These are phyloP conservation scores for Thalassiosira oceanica DNA, from an alignment of 352 stramenopile genomes.

Conservation along the genomic window DNA sequence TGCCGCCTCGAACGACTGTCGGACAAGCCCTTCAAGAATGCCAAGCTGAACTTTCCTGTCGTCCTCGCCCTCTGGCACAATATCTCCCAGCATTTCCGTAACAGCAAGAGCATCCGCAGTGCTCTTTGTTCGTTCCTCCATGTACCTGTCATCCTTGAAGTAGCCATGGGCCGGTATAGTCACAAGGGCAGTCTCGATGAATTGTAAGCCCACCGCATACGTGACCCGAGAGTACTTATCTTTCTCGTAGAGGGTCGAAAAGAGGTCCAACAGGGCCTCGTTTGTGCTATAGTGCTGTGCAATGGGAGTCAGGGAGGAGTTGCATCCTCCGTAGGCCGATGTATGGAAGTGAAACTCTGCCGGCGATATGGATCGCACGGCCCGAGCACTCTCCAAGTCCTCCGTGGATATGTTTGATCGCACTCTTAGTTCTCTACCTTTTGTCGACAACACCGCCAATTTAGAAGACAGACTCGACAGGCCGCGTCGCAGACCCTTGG, in stretches of 20 bases:
- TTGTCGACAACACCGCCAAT: too few species aligned
- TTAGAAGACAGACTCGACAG: too few species aligned
- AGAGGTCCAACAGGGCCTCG: conserved; percentile 42
- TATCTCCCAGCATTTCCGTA: conserved; percentile 28
- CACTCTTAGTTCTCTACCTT: too few species aligned
- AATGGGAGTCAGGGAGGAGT: conserved; percentile 25
- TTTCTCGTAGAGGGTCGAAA: conserved; percentile 37
- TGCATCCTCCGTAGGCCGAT: neutral
- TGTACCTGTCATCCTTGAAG: conserved; percentile 31
- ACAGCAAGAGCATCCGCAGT: conserved; percentile 35
- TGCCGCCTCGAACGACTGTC: neutral
- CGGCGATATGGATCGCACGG: too few species aligned
- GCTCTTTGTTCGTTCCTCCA: conserved; percentile 19
- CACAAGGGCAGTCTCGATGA: conserved; percentile 57
- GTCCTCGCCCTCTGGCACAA: conserved; percentile 15
- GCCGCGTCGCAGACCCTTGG: too few species aligned
- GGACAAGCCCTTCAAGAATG: conserved; percentile 1
- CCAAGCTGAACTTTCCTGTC: neutral
- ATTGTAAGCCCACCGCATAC: conserved; percentile 48
- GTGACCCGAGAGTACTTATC: neutral
- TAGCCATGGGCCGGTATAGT: conserved; percentile 64
- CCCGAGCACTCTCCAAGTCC: too few species aligned
- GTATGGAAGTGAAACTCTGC: conserved; percentile 5
- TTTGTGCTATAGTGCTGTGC: conserved; percentile 51
- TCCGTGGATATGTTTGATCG: too few species aligned